Evolutionary conservation across 257 asterid species (phyloP).

Genomic region (Forsythia suspensa): DNA sequence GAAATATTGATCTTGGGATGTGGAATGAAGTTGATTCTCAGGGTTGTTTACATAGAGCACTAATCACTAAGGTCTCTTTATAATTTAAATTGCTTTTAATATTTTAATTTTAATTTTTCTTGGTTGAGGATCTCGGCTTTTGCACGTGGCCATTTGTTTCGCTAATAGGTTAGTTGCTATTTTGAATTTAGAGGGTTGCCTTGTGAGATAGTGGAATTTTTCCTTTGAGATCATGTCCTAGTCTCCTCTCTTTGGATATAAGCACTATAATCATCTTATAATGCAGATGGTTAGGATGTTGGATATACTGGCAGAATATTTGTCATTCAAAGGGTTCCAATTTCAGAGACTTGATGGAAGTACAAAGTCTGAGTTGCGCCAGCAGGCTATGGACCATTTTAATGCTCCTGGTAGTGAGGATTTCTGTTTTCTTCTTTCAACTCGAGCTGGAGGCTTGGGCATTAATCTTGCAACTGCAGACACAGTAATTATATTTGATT

Average conservation of each 20-base stretch:
- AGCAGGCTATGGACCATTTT: conserved; percentile 99
- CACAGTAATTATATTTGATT: conserved; percentile 98
- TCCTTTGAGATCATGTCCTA: neutral
- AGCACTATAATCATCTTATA: conserved; percentile 19
- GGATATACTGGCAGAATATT: conserved; percentile 94
- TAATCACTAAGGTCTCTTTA: neutral
- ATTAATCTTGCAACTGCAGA: conserved; percentile 99
- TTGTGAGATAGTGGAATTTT: neutral
- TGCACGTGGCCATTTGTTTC: neutral
- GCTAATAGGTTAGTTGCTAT: neutral
- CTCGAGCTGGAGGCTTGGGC: conserved; percentile 99
- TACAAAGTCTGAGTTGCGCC: conserved; percentile 95
- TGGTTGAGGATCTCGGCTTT: too few relatives aligned
- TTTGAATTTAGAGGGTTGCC: neutral
- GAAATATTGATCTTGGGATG: neutral
- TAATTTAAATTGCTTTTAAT: too few relatives aligned
- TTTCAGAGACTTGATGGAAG: conserved; percentile 99
- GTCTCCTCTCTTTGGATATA: conserved; percentile 1
- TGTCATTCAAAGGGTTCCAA: conserved; percentile 87
- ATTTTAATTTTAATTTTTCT: too few relatives aligned
- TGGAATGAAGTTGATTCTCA: neutral
- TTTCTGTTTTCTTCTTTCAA: conserved; percentile 98
- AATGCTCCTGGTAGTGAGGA: conserved; percentile 98
- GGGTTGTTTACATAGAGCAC: neutral
- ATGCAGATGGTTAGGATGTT: conserved; percentile 97